Percentiles rank a stretch among this genome's conserved stretches.
phyloP scores from a whole-genome alignment of 441 rosid species.

The Pelargonium cotyledonis region DNA sequence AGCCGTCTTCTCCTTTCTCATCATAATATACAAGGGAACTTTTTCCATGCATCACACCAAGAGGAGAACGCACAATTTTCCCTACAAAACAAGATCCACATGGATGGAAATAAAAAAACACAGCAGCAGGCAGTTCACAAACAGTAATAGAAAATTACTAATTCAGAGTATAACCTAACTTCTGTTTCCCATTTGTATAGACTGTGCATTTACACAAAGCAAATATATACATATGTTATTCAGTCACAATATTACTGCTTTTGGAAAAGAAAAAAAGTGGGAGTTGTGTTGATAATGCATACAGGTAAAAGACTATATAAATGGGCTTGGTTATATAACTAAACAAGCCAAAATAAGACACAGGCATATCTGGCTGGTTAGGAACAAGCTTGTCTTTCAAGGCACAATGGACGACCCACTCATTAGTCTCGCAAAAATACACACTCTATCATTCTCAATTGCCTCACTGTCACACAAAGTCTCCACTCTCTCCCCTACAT shows the following conservation, averaged over 20 bases:
- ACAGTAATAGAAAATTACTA: not conserved
- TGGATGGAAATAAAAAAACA: conserved; percentile 1
- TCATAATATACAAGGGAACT: conserved; percentile 76
- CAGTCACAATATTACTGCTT: not conserved
- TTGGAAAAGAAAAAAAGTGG: not conserved
- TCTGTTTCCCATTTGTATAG: not conserved
- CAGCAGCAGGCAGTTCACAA: not conserved
- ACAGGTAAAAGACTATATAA: not conserved
- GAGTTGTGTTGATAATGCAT: too few species aligned
- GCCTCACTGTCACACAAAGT: too few species aligned
- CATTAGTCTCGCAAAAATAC: too few species aligned
- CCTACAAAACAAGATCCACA: conserved; percentile 38
- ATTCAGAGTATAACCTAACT: not conserved
- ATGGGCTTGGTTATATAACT: not conserved
- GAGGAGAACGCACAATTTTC: conserved; percentile 84
- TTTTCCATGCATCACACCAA: conserved; percentile 91
- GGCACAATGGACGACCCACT: too few species aligned
- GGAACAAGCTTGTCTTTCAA: too few species aligned
- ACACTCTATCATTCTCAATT: too few species aligned
- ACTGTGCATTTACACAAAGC: not conserved
- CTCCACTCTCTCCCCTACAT: too few species aligned
- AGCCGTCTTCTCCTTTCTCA: conserved; percentile 81
- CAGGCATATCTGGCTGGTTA: too few species aligned
- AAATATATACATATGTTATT: not conserved
- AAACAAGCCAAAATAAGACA: too few species aligned